Base-by-base conservation (phyloP, 352 stramenopile genomes). In the Phytophthora megakarya region DNA sequence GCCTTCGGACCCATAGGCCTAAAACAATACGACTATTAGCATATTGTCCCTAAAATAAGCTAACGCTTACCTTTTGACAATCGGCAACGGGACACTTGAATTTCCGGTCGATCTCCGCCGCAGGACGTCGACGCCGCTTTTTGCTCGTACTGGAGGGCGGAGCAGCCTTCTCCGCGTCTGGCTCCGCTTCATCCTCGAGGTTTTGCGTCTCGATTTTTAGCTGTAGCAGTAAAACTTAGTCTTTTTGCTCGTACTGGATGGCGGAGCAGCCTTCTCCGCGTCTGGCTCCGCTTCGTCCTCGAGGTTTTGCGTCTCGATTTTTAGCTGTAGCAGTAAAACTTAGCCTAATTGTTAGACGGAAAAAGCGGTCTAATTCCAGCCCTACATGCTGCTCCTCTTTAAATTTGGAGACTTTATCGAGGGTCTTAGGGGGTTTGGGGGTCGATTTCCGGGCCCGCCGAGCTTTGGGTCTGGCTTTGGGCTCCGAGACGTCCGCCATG, bases 61-160 rank as follows among this genome's bases (percentile, higher is more conserved):
- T 50, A 21, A 50, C 60, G 19, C n/a, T 22, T 43, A 91, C 82
- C 77, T 94, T 94, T 32, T 72, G 57, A 35, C 65, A 72, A 18
- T 57, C 50, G 3, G 35, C 28, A 39, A 64, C 59, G 8, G 40
- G n/a, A 28, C 86, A 95, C 15, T 72, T 75, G 45, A 77, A 91
- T 57, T 92, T 95, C 49, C 86, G 82, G 66, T 95, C 86, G 50
- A 95, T 95, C 67, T 95, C 84, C 9, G 79, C 79, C 18, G 86
- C 86, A 1, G 78, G 86, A 22, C 85, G 81, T 48, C 86, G 77
- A 12, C 86, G 77, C 8, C 84, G n/a, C 61, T 93, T 93, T 65
- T 95, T 95, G 16, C 72, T 84, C 0, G 74, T 78, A 48, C 70
- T 84, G 4, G 66, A 75, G 0, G 80, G 67, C 1, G 74, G 69